Evolutionary conservation across 305 asterid genomes (phyloP).

Genomic region (Solanum hybrid): DNA sequence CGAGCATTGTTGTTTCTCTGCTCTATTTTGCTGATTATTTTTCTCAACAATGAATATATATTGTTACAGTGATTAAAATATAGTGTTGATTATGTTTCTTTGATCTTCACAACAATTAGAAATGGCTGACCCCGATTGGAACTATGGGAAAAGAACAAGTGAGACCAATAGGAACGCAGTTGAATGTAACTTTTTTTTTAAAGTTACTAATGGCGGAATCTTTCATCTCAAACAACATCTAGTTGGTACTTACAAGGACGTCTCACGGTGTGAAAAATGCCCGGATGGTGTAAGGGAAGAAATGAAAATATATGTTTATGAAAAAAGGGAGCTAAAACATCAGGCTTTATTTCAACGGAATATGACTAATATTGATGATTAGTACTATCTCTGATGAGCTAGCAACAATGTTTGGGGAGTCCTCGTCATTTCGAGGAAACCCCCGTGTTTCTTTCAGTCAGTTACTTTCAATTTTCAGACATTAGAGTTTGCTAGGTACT

Average conservation of each 20-base stretch:
- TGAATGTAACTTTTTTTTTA: not conserved
- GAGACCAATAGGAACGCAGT: not conserved
- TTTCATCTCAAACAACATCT: not conserved
- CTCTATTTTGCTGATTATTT: not conserved
- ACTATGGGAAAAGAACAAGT: not conserved
- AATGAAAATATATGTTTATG: not conserved
- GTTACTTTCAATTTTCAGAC: no score
- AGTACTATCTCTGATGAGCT: no score
- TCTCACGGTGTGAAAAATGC: not conserved
- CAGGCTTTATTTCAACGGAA: not conserved
- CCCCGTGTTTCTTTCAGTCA: no score
- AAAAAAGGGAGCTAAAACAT: not conserved
- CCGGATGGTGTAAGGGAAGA: not conserved
- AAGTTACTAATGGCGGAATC: not conserved
- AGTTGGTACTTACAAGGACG: not conserved
- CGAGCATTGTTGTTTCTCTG: not conserved
- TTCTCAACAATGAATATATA: not conserved
- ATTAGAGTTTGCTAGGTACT: no score
- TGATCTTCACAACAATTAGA: not conserved
- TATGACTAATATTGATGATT: not conserved
- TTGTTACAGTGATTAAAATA: not conserved
- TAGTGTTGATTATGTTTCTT: not conserved
- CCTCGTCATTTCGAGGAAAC: no score
- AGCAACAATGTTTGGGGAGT: no score
- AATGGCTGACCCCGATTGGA: not conserved